These are phyloP conservation scores for Calycina herbarum DNA, from an alignment of 2,329 filamentous ascomycete species.

Conservation along the genomic window DNA sequence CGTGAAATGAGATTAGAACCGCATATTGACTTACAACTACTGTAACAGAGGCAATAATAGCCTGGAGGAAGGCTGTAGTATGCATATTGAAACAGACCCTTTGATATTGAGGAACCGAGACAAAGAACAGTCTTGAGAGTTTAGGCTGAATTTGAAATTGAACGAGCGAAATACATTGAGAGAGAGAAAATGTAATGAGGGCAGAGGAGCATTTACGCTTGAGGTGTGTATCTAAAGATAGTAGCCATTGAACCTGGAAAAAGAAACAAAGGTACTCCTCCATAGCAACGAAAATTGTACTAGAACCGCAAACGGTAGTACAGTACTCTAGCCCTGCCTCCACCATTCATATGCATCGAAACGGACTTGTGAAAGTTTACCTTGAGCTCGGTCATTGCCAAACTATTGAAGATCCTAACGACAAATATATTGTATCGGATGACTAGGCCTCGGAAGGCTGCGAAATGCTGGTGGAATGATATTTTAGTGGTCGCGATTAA, in stretches of 20 bases:
- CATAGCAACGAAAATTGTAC: not conserved
- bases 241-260: not conserved
- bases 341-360: too few relatives aligned
- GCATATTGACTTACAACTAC: not conserved
- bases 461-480: not conserved
- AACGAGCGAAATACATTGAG: not conserved
- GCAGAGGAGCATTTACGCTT: not conserved
- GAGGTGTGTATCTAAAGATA: not conserved
- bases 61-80: not conserved
- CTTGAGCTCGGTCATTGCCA: not conserved
- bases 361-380: not conserved
- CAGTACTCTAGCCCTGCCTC: not conserved
- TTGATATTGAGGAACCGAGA: not conserved
- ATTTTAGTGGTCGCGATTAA: not conserved
- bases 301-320: not conserved
- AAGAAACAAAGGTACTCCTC: not conserved
- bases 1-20: not conserved
- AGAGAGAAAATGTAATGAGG: not conserved
- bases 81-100: not conserved
- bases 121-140: not conserved
- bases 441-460: not conserved
- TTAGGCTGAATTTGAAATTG: not conserved
- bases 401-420: not conserved
- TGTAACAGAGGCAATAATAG: not conserved
- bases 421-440: not conserved